Evolutionary conservation across 352 stramenopile genomes (phyloP).

Genomic region (Peronosclerospora sorghi): DNA sequence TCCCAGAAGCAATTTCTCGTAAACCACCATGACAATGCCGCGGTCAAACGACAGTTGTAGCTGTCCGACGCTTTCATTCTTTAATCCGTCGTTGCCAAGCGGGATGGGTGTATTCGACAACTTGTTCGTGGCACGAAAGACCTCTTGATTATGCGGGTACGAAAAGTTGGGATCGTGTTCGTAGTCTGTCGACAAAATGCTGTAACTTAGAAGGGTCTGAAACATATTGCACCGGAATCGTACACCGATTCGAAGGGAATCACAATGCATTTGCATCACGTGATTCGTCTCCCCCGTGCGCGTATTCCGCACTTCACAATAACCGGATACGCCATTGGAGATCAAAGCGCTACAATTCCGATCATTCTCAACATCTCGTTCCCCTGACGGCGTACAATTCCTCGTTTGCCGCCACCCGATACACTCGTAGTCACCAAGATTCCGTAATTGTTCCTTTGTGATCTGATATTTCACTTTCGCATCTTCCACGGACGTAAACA

Average conservation of each 20-base stretch:
- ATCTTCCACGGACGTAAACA: constrained; percentile 24
- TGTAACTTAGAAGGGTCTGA: constrained; percentile 43
- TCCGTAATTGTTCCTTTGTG: constrained; percentile 11
- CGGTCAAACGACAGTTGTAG: constrained; percentile 24
- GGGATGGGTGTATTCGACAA: constrained; percentile 19
- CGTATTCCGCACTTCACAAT: constrained; percentile 43
- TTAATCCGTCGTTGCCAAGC: constrained; percentile 14
- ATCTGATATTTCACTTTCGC: constrained; percentile 11
- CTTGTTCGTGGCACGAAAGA: constrained; percentile 17
- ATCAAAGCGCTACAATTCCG: constrained; percentile 28
- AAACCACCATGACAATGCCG: constrained; percentile 53
- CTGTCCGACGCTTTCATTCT: constrained; percentile 18
- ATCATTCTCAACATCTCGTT: constrained; percentile 27
- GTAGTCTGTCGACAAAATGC: constrained; percentile 39
- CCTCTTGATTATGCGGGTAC: constrained; percentile 15
- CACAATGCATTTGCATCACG: constrained; percentile 55
- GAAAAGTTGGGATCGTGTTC: constrained; percentile 35
- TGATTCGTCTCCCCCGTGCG: constrained; percentile 23
- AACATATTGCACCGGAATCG: constrained; percentile 48
- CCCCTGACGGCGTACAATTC: constrained; percentile 34
- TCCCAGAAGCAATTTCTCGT: constrained; percentile 43
- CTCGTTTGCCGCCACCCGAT: constrained; percentile 42
- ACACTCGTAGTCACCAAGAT: constrained; percentile 48
- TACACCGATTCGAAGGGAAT: constrained; percentile 35
- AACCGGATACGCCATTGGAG: constrained; percentile 33